Evolutionary conservation across 768 basidiomycete species (phyloP), one percentile per base, ranked within the genome.

Genomic region (Trametes maxima): DNA sequence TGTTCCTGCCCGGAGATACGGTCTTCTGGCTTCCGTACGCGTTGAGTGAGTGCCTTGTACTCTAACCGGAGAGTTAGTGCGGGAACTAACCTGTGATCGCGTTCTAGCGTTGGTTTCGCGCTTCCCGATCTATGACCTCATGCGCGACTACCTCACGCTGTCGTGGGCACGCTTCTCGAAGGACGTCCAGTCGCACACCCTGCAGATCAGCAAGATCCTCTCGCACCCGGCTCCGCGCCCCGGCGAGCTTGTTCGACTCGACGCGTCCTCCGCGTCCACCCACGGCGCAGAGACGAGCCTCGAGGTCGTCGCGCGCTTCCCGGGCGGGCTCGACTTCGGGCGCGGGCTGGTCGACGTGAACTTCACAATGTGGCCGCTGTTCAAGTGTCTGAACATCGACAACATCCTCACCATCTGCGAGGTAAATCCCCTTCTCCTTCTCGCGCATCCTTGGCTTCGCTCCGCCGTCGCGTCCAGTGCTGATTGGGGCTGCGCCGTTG

Each of bases 1-100:
- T 94, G 36, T 94, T 94, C 77, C 78, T 94, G 28, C 92, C 92
- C 0, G 90, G 90, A 0, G 92, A 94, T 68, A 90, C 92, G 16
- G 92, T 94, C 33, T 95, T 95, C 70, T 97, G 95, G 95, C 82
- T 97, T 40, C 95, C 95, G 3, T 96, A 95, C 70, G 90, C 92
- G 1, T 78, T 97, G 42, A 94, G 93, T 93, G 69, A 74, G 88
- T 80, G 17, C 24, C 19, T 64, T 60, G 45, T 40, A 60, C 36
- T 45, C 52, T 44, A 14, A 50, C 25, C 66, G 52, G 22, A 47
- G 19, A 52, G 25, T 46, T 37, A 61, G 51, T 19, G 25, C 35
- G 33, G 25, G 24, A 16, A 28, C 42, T 57, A 35, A 62, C 39
- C 1, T 42, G 24, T 35, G 54, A 25, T n/a, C 35, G 17, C 24